A percentile compares a stretch with the other conserved stretches of the same genome.
Evolutionary conservation across 352 stramenopile species (phyloP).

Genomic region (Phytophthora boehmeriae): DNA sequence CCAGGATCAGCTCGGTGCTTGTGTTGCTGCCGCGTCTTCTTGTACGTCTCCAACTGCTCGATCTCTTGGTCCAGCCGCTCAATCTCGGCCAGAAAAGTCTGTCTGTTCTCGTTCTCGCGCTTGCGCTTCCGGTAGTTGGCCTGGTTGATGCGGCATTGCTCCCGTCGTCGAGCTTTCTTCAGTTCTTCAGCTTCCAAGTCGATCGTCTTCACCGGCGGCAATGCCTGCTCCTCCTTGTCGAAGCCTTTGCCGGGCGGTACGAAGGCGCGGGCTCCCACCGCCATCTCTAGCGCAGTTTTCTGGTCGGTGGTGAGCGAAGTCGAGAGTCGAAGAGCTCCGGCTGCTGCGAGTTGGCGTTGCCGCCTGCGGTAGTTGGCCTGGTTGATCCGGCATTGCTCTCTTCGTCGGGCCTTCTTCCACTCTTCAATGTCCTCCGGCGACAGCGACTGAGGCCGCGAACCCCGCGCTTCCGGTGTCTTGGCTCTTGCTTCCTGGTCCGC

Average conservation of each 20-base stretch:
- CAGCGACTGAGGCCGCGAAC: no score
- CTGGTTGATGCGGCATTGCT: conserved; percentile 68
- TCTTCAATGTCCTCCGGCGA: neutral
- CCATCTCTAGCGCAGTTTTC: conserved; percentile 21
- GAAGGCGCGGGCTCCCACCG: conserved; percentile 11
- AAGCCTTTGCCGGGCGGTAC: neutral
- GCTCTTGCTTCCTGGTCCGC: no score
- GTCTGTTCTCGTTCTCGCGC: conserved; percentile 41
- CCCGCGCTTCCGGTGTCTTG: no score
- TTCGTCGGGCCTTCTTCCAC: neutral
- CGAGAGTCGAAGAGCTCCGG: no score
- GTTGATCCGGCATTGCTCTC: conserved; percentile 6
- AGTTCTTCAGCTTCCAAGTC: conserved; percentile 5
- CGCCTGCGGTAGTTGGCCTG: neutral
- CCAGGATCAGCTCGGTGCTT: conserved; percentile 14
- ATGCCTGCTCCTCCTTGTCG: neutral
- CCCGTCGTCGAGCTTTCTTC: conserved; percentile 53
- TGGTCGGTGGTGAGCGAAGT: conserved; percentile 23
- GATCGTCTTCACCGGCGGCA: neutral
- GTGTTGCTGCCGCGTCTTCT: neutral
- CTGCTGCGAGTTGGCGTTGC: no score
- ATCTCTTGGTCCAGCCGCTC: conserved; percentile 44
- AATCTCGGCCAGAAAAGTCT: conserved; percentile 30
- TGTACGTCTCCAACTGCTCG: conserved; percentile 26
- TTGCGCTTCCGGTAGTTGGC: conserved; percentile 66